These are phyloP conservation scores for Nicotiana knightiana DNA, from an alignment of 257 asterid genomes.

Conservation along the genomic window DNA sequence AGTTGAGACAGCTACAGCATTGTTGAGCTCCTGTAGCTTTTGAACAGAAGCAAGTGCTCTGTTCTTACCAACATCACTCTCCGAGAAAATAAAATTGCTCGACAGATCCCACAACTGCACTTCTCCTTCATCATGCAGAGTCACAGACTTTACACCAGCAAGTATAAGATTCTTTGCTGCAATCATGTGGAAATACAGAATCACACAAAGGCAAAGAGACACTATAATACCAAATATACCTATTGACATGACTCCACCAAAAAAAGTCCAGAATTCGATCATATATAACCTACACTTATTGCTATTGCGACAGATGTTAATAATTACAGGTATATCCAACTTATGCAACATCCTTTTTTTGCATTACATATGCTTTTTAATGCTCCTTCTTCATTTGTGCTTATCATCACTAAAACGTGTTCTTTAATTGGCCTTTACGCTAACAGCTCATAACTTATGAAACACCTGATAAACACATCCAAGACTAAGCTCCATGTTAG, in stretches of 20 bases:
- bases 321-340: background rate
- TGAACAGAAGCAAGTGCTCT: constrained; percentile 84
- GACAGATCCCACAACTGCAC: constrained; percentile 92
- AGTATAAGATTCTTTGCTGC: constrained; percentile 92
- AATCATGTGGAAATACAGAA: constrained; percentile 16
- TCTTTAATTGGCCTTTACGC: background rate
- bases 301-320: background rate
- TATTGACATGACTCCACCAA: background rate
- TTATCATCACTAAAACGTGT: background rate
- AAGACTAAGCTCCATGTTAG: background rate
- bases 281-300: background rate
- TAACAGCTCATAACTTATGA: background rate
- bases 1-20: constrained; percentile 70
- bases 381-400: background rate
- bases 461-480: background rate
- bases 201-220: constrained; percentile 7
- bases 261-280: background rate
- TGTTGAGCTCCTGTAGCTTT: constrained; percentile 87
- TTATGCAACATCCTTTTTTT: background rate
- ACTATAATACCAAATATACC: background rate
- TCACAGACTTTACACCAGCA: constrained; percentile 95
- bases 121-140: constrained; percentile 77
- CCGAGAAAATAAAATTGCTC: constrained; percentile 76
- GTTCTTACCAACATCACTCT: constrained; percentile 79
- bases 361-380: background rate